These are phyloP conservation scores for Aspergillus affinis DNA, from an alignment of 495 filamentous ascomycete species.

Conservation along the genomic window DNA sequence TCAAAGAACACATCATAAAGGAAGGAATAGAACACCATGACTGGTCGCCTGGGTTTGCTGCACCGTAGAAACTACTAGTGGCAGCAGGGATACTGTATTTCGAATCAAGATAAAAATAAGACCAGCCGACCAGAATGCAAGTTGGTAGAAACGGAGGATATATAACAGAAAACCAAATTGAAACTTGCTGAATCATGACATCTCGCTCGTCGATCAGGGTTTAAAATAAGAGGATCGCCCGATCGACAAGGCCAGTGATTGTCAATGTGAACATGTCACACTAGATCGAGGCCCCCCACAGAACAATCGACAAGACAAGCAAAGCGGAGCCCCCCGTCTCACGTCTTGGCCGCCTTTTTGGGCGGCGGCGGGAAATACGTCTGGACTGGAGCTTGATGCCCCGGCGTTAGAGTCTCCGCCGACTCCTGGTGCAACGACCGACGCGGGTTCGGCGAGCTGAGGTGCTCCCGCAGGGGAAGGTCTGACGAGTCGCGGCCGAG, in stretches of 20 bases:
- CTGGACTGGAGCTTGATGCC: constrained; percentile 23
- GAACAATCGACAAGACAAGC: background rate
- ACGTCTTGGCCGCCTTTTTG: constrained; percentile 38
- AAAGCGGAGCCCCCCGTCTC: background rate
- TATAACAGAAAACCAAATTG: background rate
- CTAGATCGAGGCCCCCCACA: background rate
- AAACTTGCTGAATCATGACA: background rate
- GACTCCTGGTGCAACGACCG: constrained; percentile 25
- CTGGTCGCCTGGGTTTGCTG: background rate
- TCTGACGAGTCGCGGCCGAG: constrained; percentile 32
- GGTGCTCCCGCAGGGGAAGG: constrained; percentile 42
- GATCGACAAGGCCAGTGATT: background rate
- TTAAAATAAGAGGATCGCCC: background rate
- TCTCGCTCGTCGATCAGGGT: background rate
- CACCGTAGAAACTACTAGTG: background rate
- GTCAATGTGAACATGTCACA: background rate
- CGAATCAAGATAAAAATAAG: background rate
- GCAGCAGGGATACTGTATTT: background rate
- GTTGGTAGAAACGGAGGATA: background rate
- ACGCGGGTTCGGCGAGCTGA: constrained; percentile 22
- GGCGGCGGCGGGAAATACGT: constrained; percentile 48
- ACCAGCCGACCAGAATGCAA: background rate
- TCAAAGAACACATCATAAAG: background rate
- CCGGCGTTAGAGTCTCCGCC: constrained; percentile 21
- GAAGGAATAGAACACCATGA: background rate